These are phyloP conservation scores for Athelia sp. DNA, from an alignment of 1,284 basidiomycete genomes.

Conservation along the genomic window DNA sequence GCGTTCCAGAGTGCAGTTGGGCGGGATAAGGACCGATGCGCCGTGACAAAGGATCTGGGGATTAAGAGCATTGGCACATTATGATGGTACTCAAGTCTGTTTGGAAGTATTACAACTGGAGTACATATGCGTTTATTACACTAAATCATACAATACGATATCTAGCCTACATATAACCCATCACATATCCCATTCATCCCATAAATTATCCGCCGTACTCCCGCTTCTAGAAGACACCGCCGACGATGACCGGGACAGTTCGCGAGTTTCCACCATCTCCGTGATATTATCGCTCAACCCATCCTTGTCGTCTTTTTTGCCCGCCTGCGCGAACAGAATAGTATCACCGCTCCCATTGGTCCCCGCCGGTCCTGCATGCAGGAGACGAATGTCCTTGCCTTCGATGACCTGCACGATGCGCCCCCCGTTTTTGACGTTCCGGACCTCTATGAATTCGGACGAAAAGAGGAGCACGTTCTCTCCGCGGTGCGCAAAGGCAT, in stretches of 20 bases:
- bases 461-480: constrained; percentile 68
- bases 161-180: background rate
- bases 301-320: constrained; percentile 44
- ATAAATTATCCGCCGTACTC: constrained; percentile 30
- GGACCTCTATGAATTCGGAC: constrained; percentile 66
- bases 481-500: constrained; percentile 52
- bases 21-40: constrained; percentile 65
- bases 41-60: constrained; percentile 65
- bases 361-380: constrained; percentile 39
- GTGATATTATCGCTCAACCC: constrained; percentile 57
- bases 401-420: constrained; percentile 72
- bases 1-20: constrained; percentile 69
- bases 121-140: no score
- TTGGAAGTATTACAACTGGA: background rate
- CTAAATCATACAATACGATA: background rate
- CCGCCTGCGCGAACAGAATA: constrained; percentile 57
- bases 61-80: constrained; percentile 54
- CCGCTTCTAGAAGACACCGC: constrained; percentile 20
- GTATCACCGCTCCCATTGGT: constrained; percentile 31
- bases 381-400: constrained; percentile 57
- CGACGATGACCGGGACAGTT: constrained; percentile 35
- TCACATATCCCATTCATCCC: constrained; percentile 74
- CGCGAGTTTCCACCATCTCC: constrained; percentile 65
- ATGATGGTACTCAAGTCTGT: no score
- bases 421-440: constrained; percentile 49